A percentile compares a stretch with the other conserved stretches of the same genome.
phyloP scores from a whole-genome alignment of 768 basidiomycete genomes.

The Tylopilus intermedius region DNA sequence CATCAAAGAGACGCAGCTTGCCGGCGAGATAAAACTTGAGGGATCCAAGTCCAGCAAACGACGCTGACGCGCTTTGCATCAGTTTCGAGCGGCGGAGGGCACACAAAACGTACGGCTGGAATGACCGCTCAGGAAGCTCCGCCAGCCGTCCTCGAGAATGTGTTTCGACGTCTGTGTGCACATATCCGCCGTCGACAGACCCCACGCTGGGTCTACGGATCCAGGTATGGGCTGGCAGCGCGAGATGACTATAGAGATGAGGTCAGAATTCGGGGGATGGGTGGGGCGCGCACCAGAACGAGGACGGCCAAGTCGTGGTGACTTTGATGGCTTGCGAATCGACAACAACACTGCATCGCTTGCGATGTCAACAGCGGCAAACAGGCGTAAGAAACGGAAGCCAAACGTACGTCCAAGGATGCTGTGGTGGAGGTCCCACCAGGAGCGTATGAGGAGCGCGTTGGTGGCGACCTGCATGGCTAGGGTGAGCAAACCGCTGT shows the following conservation, averaged over 20 bases:
- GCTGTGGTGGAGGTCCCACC: slow-evolving; percentile 86
- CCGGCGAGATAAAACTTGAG: slow-evolving; percentile 84
- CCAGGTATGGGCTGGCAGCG: slow-evolving; percentile 62
- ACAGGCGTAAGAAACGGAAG: not conserved
- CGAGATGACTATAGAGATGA: slow-evolving; percentile 20
- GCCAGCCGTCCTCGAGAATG: slow-evolving; percentile 75
- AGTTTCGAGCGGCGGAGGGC: not conserved
- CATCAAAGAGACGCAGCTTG: slow-evolving; percentile 86
- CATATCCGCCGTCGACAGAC: slow-evolving; percentile 63
- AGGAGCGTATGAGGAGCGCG: slow-evolving; percentile 56
- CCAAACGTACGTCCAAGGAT: slow-evolving; percentile 25
- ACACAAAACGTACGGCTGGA: slow-evolving; percentile 59
- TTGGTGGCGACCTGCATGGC: slow-evolving; percentile 65
- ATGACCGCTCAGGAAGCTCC: slow-evolving; percentile 90
- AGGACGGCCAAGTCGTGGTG: slow-evolving; percentile 72
- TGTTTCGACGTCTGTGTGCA: slow-evolving; percentile 66
- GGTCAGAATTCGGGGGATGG: not conserved
- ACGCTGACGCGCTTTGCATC: slow-evolving; percentile 44
- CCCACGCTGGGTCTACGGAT: slow-evolving; percentile 61
- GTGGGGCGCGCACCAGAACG: slow-evolving; percentile 59
- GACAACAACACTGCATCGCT: slow-evolving; percentile 58
- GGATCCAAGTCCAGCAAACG: slow-evolving; percentile 91
- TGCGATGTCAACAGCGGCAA: not conserved
- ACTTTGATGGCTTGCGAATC: slow-evolving; percentile 76
- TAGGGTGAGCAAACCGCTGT: slow-evolving; percentile 54